phyloP scores from a whole-genome alignment of 148 eudicot species.

The Limonium bicolor region DNA sequence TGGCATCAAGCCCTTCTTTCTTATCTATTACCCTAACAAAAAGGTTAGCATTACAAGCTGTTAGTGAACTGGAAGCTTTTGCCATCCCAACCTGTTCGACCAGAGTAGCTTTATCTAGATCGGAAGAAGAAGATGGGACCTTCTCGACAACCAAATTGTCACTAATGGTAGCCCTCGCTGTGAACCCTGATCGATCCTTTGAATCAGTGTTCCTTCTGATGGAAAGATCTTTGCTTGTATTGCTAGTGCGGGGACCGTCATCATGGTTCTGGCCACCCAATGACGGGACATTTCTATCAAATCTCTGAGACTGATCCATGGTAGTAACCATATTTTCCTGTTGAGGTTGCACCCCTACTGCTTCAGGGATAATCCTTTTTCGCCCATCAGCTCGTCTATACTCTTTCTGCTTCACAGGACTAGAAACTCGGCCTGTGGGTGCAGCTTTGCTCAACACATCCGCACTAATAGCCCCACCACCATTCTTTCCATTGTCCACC shows the following conservation, averaged over 20 bases:
- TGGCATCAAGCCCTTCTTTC: constrained; percentile 62
- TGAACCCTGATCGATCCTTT: constrained; percentile 41
- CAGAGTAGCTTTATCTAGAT: constrained; percentile 28
- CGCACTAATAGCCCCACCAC: constrained; percentile 19
- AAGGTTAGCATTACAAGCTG: constrained; percentile 24
- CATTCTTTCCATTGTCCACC: constrained; percentile 44
- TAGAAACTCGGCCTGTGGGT: constrained; percentile 31
- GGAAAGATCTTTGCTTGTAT: constrained; percentile 24
- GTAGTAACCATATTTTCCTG: constrained; percentile 31
- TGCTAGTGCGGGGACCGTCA: constrained; percentile 13
- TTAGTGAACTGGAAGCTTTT: constrained; percentile 28
- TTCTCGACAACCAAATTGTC: constrained; percentile 87
- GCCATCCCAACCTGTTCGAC: constrained; percentile 41
- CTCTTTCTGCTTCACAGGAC: constrained; percentile 96
- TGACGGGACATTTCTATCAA: constrained; percentile 24
- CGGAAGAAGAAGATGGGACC: constrained; percentile 35
- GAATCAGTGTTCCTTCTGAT: constrained; percentile 27
- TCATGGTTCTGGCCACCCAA: constrained; percentile 24
- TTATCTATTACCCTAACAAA: constrained; percentile 62
- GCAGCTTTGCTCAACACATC: constrained; percentile 40
- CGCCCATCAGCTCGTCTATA: constrained; percentile 94
- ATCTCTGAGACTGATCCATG: constrained; percentile 21
- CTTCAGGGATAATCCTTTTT: constrained; percentile 94
- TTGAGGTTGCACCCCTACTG: constrained; percentile 60
- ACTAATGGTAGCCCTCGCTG: constrained; percentile 64